Base-by-base conservation (phyloP, 2,329 filamentous ascomycete genomes). In the Fusarium udum region DNA sequence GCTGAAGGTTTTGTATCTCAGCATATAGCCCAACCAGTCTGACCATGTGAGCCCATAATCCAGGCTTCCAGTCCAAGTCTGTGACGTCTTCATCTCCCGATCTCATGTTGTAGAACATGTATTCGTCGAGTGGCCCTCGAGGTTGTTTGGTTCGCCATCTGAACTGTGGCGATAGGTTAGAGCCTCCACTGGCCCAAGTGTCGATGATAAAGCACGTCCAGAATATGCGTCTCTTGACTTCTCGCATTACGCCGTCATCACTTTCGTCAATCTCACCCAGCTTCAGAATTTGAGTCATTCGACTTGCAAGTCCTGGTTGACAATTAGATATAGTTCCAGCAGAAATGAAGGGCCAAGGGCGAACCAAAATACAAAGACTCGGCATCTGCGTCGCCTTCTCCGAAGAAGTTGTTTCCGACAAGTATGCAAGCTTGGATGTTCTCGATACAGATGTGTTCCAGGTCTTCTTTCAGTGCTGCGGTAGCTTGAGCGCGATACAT, bases 121-220 rank as follows among this genome's bases (percentile, higher is more conserved):
- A 65, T 32, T 82, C 80, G 24, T 82, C 79, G 70, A 82, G 79
- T 1, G 80, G 80, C 4, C 70, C 37, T 32, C 72, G 63, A 1
- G 76, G 77, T 22, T 63, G 64, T 5, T 58, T 63, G 4, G 53
- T 43, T 20, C 71, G 68, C 61, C 66, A 72, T 49, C 55, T 62
- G 26, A 82, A 79, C 53, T 82, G 80, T 1, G 77, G 75, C 11
- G 73, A 69, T 9, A 77, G 16, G 59, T 77, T 74, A 24, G 77
- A 76, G 6, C 81, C 81, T 7, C 77, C 78, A 48, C 80, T 81
- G 20, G 79, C 76, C 81, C 81, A 82, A 8, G 76, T 77, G 48
- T 82, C 81, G 48, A 80, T 77, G 7, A 82, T 77, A 48, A 79
- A 82, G 32, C 75, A 78, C 9, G 75, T 79, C 80, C 81, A 82